Percentiles rank a stretch among this genome's conserved stretches.
phyloP scores from a whole-genome alignment of 768 basidiomycete genomes.

The Naganishia antarctica region DNA sequence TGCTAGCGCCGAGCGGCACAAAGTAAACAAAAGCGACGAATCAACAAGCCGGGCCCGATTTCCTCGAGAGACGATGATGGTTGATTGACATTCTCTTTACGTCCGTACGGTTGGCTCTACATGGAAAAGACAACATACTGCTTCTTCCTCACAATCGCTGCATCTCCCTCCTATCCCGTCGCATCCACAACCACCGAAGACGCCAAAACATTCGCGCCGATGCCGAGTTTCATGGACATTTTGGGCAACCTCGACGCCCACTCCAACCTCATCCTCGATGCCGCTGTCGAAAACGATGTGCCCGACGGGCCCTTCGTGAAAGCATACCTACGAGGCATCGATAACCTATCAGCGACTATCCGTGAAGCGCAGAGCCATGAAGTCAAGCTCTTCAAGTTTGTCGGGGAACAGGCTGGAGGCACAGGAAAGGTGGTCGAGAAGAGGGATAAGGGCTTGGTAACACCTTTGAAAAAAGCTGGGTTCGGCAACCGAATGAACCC shows the following conservation, averaged over 20 bases:
- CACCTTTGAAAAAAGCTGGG: slow-evolving; percentile 33
- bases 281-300: slow-evolving; percentile 14
- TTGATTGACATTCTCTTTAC: too few relatives aligned
- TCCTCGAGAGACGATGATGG: background rate
- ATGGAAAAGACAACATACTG: too few relatives aligned
- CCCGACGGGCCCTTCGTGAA: slow-evolving; percentile 22
- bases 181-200: background rate
- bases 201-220: background rate
- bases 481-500: slow-evolving; percentile 13
- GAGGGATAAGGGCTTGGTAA: slow-evolving; percentile 39
- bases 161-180: too few relatives aligned
- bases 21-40: background rate
- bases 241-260: slow-evolving; percentile 23
- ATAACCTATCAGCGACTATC: slow-evolving; percentile 34
- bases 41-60: background rate
- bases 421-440: slow-evolving; percentile 44
- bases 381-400: slow-evolving; percentile 41
- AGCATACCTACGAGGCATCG: slow-evolving; percentile 17
- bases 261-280: slow-evolving; percentile 22
- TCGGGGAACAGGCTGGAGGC: slow-evolving; percentile 37
- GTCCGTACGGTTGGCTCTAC: too few relatives aligned
- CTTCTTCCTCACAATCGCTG: too few relatives aligned
- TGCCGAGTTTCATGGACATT: slow-evolving; percentile 17
- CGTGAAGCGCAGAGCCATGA: slow-evolving; percentile 44
- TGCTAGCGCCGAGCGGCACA: background rate